Percentiles rank a stretch among this genome's conserved stretches.
phyloP scores from a whole-genome alignment of 1,139 yeast species.

The Saccharomycopsis phalli region DNA sequence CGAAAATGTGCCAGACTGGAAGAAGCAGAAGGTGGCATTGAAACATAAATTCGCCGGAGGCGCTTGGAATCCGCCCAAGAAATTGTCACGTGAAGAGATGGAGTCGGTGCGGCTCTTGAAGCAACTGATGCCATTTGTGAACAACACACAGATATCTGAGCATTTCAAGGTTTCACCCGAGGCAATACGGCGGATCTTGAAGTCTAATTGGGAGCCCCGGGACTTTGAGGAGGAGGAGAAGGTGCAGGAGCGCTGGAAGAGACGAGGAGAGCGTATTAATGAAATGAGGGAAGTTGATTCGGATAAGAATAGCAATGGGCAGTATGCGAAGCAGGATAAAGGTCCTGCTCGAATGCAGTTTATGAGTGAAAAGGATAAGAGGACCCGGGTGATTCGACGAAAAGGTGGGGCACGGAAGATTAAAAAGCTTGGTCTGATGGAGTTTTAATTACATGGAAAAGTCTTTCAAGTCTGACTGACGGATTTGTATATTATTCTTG shows the following conservation, averaged over 20 bases:
- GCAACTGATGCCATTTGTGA: constrained; percentile 48
- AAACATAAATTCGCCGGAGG: constrained; percentile 48
- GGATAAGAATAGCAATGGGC: neutral
- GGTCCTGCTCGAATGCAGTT: neutral
- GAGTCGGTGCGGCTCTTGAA: constrained; percentile 53
- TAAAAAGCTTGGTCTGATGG: no score
- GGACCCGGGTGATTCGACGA: neutral
- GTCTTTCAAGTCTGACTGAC: no score
- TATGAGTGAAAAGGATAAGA: neutral
- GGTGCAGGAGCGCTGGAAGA: constrained; percentile 41
- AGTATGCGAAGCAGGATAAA: neutral
- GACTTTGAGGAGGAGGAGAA: constrained; percentile 39
- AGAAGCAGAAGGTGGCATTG: constrained; percentile 54
- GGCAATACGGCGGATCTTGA: constrained; percentile 69
- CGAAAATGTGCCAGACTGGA: constrained; percentile 48
- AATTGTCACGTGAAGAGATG: constrained; percentile 63
- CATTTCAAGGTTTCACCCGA: constrained; percentile 73
- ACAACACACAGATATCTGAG: constrained; percentile 51
- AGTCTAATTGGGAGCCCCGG: constrained; percentile 67
- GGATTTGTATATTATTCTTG: no score
- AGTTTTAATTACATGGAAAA: no score
- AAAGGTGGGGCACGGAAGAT: no score
- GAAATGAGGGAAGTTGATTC: constrained; percentile 13
- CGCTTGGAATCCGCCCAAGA: constrained; percentile 63
- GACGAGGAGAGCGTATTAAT: constrained; percentile 33